Evolutionary conservation across 1,284 basidiomycete species (phyloP), one percentile per base, ranked within the genome.

Genomic region (Jaminaea rosea): DNA sequence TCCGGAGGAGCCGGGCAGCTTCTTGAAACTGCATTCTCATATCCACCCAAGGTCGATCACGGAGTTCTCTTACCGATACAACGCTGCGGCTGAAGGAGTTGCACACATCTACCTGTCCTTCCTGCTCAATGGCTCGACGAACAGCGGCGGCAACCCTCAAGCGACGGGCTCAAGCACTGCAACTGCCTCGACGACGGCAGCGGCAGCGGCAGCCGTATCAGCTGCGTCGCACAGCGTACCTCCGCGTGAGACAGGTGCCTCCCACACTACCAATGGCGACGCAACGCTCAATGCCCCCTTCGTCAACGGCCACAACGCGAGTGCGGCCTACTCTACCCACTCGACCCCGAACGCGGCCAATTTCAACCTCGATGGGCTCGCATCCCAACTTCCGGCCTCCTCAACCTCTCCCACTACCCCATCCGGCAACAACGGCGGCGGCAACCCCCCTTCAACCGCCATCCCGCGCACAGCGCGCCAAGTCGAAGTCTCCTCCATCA

Each of bases 1-100:
- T 49, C 91, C 93, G 21, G 94, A 99, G 72, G 78, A 77, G 24
- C 27, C 58, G 19, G 42, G 57, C 21, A 93, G 89, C 66, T 99
- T 97, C 76, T 78, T 96, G 58, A 82, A 83, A 13, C 80, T 98
- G 44, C 88, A 97, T 75, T 83, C 82, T 28, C 77, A 86, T 62
- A 90, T 98, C 59, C 84, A 90, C 67, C 92, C 91, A 9, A 84
- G 93, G 49, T 82, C 87, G 2, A 85, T 94, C 19, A 97, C 94
- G n/a, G 94, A 99, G 75, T 98, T 98, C 69, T 83, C 87, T 48
- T 99, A 99, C 75, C 84, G 94, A 23, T 92, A 86, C 73, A 56
- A 50, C 28, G 19, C 39, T 23, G 11, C 17, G 4, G 19, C 39
- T 21, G 29, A 31, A 8, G 29, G 29, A 8, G 23, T 24, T 4